A percentile compares a stretch with the other conserved stretches of the same genome.
Conservation (phyloP, 352 stramenopile genomes). For the Phytophthora macrochlamydospora region DNA sequence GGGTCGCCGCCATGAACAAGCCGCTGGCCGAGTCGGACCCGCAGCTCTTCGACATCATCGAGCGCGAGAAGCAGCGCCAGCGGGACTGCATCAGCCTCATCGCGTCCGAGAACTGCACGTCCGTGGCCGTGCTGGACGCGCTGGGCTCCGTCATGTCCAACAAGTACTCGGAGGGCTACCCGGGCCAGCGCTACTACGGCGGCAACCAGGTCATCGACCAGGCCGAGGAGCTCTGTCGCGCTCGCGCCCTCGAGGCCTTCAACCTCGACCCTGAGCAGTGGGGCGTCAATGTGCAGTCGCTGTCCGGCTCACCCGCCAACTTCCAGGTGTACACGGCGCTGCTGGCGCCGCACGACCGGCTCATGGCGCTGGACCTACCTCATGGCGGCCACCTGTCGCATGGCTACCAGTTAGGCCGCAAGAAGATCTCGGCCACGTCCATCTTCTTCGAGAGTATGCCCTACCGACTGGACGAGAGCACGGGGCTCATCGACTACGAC, state of each 20-base stretch:
- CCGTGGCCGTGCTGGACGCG: conserved; percentile 96
- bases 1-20: conserved; percentile 89
- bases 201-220: conserved; percentile 99
- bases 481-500: conserved; percentile 99
- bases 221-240: conserved; percentile 97
- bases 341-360: conserved; percentile 97
- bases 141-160: conserved; percentile 99
- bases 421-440: conserved; percentile 99
- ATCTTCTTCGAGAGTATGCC: conserved; percentile 99
- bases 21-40: conserved; percentile 91
- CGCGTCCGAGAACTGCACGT: conserved; percentile 99
- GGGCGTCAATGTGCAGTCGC: conserved; percentile 97
- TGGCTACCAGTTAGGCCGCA: conserved; percentile 97
- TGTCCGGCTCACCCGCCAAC: conserved; percentile 98
- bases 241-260: conserved; percentile 97
- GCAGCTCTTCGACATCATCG: conserved; percentile 94
- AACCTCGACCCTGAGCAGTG: conserved; percentile 95
- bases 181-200: conserved; percentile 95
- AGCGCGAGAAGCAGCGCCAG: conserved; percentile 98
- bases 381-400: conserved; percentile 99
- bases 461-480: conserved; percentile 97
- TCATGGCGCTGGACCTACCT: conserved; percentile 98
- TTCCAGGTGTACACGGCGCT: conserved; percentile 99
- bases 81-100: conserved; percentile 98
- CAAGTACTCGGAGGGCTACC: conserved; percentile 99